Percentiles rank a stretch among this genome's conserved stretches.
phyloP scores from a whole-genome alignment of 31 red algal species.

The Bonnemaisonia californica region DNA sequence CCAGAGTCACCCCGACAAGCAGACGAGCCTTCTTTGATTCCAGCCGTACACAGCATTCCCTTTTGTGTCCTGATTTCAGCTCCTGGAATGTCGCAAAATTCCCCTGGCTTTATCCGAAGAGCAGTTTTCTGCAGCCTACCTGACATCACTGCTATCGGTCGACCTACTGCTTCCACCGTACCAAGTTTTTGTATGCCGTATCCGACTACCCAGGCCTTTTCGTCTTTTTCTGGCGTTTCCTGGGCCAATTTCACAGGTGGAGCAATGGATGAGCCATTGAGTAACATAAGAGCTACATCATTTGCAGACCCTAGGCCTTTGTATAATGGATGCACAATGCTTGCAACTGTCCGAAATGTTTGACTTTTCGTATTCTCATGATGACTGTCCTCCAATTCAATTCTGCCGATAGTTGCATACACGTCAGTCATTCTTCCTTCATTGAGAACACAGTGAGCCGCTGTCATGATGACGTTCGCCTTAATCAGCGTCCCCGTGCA shows the following conservation, averaged over 20 bases:
- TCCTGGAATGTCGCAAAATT: slow-evolving; percentile 64
- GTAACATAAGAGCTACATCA: slow-evolving; percentile 65
- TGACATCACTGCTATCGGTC: slow-evolving; percentile 59
- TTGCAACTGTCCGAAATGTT: slow-evolving; percentile 58
- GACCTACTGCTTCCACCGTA: slow-evolving; percentile 57
- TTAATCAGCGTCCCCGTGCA: slow-evolving; percentile 73
- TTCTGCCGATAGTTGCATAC: slow-evolving; percentile 61
- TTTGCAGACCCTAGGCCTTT: slow-evolving; percentile 64
- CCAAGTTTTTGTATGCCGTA: slow-evolving; percentile 73
- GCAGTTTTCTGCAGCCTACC: slow-evolving; percentile 73
- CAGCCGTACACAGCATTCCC: slow-evolving; percentile 71
- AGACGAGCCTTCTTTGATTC: slow-evolving; percentile 55
- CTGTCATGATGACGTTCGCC: slow-evolving; percentile 56
- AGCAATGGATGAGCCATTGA: slow-evolving; percentile 43
- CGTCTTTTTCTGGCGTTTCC: slow-evolving; percentile 29
- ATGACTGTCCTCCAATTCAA: slow-evolving; percentile 65
- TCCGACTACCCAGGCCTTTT: slow-evolving; percentile 67
- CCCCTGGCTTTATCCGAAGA: slow-evolving; percentile 40
- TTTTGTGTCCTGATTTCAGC: slow-evolving; percentile 45
- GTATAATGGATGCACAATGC: slow-evolving; percentile 64
- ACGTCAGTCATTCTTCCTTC: slow-evolving; percentile 36
- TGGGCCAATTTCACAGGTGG: slow-evolving; percentile 50
- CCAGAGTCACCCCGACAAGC: slow-evolving; percentile 78
- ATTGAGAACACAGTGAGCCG: slow-evolving; percentile 76
- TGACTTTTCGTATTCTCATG: slow-evolving; percentile 27